Base-by-base conservation (phyloP, 148 eudicot species). In the Amaranthus palmeri region DNA sequence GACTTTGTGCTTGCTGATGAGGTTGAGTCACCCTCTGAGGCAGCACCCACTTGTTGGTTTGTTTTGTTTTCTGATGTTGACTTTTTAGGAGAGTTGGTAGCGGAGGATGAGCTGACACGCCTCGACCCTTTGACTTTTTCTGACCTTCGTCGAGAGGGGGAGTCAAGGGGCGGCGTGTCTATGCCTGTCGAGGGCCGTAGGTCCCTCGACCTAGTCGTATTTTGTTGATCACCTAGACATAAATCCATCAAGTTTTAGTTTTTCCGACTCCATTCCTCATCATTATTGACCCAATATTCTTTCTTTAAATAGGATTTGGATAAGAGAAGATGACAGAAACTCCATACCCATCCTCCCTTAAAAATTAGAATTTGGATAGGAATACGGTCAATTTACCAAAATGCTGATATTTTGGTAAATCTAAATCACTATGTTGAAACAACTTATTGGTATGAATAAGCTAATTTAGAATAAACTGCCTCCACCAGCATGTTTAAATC, bases 81-180 rank as follows among this genome's bases (percentile, higher is more conserved):
- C 58, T 62, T 76, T 76, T 52, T 62, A 44, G 79, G 79, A 7
- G 74, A 70, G 44, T 76, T 74, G 6, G 59, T 51, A 7, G 75
- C 59, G 10, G 79, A 74, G 18, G 84, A 81, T 6, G 80, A 74
- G 59, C 54, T 61, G 74, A 74, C 75, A 12, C 84, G 71, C 83
- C 76, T 81, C 10, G 81, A 70, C 0, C 67, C 64, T 68, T 48
- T 81, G 53, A 70, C 1, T 49, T 77, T 81, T n/a, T 59, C 60
- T 4, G 83, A 77, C 50, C 74, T 73, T 44, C 62, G 77, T 66
- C 68, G 74, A 4, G 83, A 77, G 44, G 80, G 77, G 17, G 83
- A 77, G 50, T 77, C 83, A 0, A 59, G 60, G 45, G 70, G 18
- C 17, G 77, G 54, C n/a, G 65, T 17, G 10, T 58, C 71, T 4